Evolutionary conservation across 2,329 filamentous ascomycete species (phyloP), one percentile per base, ranked within the genome.

Genomic region (Gaeumannomyces sp.): DNA sequence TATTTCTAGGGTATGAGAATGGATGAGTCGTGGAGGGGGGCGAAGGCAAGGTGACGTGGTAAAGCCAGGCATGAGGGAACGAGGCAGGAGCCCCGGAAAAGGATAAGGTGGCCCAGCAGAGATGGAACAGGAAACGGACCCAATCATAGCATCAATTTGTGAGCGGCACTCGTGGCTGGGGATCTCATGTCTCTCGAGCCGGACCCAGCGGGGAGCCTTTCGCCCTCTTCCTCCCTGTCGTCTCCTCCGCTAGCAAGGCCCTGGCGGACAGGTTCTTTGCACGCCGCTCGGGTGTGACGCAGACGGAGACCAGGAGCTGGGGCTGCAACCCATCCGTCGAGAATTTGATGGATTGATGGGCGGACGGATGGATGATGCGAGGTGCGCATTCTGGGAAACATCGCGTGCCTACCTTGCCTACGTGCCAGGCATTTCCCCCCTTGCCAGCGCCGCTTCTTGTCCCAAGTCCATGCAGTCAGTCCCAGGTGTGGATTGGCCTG

Each of bases 41-140:
- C 13, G 27, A 53, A 53, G 45, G 57, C 57, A 31, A 59, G 57
- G 57, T 59, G 57, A 59, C 57, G 57, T 59, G 57, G 57, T 59
- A 59, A 59, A 28, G 29, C 25, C 29, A 59, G 29, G 57, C 25
- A 31, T 59, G 57, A 14, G 29, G 25, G 45, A 53, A 53, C 45
- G 45, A 53, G 45, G 45, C 22, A 53, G 10, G 45, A 53, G 45
- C 45, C 45, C 45, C 45, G n/a, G 45, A 53, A 53, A 53, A 53
- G 45, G 45, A 53, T 53, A 53, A 53, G 45, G 45, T 53, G 45
- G 19, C 45, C 45, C n/a, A 25, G 45, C 45, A 53, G 6, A 53
- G 45, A 53, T 53, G 45, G 45, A 53, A 53, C 45, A 53, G 45
- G 38, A 53, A 53, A n/a, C 45, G 45, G 45, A 8, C 45, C 45